Base-by-base conservation (phyloP, 2,329 filamentous ascomycete genomes). In the Colletotrichum plurivorum region DNA sequence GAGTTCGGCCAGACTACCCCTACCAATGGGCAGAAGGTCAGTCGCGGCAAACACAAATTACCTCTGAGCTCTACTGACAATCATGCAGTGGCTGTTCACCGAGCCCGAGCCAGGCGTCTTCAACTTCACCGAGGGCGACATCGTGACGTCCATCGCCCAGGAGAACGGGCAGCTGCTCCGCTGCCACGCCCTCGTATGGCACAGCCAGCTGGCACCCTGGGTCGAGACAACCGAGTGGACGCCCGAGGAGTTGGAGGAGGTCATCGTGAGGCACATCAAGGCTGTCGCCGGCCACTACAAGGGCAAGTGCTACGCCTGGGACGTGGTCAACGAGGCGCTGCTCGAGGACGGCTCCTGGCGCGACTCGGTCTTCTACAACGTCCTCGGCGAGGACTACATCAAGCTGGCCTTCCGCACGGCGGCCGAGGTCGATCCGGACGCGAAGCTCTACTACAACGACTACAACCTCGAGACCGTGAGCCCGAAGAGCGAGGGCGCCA, bases 261-360 rank as follows among this genome's bases (percentile, higher is more conserved):
- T 88, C 20, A 79, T 81, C 45, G 71, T 75, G 76, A 85, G 85
- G 60, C 90, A 92, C 77, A 88, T 93, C 72, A 84, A 85, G 69
- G 84, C 87, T 71, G 88, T 87, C 57, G 86, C 87, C 7, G 81
- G 79, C 15, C 84, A 90, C 77, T 91, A 87, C 81, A 85, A 85
- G 76, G 86, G 87, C 63, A 82, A 87, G 72, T 90, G 89, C 77
- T 88, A 88, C 75, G 83, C 85, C 36, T 92, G 89, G 89, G 89
- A 92, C 64, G 89, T 92, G 0, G 84, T 91, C 25, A 92, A 92
- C 76, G 89, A 92, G 80, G 87, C 85, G 5, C 82, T 90, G 48
- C 84, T 86, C 66, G 89, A 91, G 20, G 84, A 87, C 72, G 88
- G 87, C 15, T 84, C 81, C 8, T 87, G 82, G 78, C 82, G 88